phyloP scores from a whole-genome alignment of 1,284 basidiomycete species.

The Austroboletus novae-zelandiae region DNA sequence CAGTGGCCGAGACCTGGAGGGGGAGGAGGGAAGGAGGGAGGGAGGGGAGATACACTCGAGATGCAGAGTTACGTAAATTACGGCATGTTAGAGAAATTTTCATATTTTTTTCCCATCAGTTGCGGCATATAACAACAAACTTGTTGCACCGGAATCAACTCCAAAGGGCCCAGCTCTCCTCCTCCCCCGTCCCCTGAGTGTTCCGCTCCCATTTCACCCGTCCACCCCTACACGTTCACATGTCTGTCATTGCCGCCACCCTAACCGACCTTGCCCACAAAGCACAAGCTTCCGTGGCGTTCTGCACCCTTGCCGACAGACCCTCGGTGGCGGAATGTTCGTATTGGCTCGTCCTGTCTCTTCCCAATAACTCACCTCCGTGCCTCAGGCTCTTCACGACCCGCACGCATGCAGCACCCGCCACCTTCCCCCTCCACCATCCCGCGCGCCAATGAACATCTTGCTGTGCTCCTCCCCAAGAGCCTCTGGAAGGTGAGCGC shows the following conservation, averaged over 20 bases:
- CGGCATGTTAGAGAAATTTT: conserved; percentile 4
- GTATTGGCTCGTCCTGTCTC: neutral
- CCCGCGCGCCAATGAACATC: conserved; percentile 58
- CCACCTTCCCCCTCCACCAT: conserved; percentile 15
- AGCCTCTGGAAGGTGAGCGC: conserved; percentile 66
- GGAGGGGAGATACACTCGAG: no score
- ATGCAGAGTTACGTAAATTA: conserved; percentile 13
- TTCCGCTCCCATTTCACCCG: conserved; percentile 1
- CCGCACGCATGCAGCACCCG: conserved; percentile 13
- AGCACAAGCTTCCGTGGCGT: conserved; percentile 22
- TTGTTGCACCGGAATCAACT: conserved; percentile 20
- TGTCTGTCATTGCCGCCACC: conserved; percentile 29
- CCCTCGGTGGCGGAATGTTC: conserved; percentile 20
- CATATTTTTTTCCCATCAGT: conserved; percentile 19
- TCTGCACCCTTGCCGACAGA: conserved; percentile 12
- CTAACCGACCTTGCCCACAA: conserved; percentile 28
- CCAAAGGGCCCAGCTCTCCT: neutral
- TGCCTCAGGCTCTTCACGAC: conserved; percentile 23
- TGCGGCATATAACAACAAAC: conserved; percentile 31
- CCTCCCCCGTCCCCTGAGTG: conserved; percentile 1
- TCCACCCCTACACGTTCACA: conserved; percentile 9
- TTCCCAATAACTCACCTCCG: neutral
- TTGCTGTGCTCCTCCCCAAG: conserved; percentile 70
- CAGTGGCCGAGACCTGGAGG: no score
- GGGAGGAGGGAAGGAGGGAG: no score